phyloP scores from a whole-genome alignment of 768 basidiomycete species.

The Russula sp. region DNA sequence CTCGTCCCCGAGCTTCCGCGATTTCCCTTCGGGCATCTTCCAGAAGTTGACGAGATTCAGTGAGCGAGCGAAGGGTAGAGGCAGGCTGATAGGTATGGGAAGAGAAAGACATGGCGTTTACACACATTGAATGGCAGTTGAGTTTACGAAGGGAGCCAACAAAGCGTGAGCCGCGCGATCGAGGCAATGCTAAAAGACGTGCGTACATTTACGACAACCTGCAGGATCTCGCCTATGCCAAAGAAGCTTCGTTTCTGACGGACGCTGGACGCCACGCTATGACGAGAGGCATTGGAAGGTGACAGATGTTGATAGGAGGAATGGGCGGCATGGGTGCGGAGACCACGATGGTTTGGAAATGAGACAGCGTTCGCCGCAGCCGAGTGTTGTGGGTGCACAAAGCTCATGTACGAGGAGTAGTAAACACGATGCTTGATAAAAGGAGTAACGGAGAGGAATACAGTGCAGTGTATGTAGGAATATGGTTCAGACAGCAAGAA shows the following conservation, averaged over 20 bases:
- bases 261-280: constrained; percentile 34
- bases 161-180: constrained; percentile 12
- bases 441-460: not conserved
- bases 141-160: constrained; percentile 18
- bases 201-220: constrained; percentile 66
- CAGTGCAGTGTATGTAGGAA: not conserved
- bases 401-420: constrained; percentile 9
- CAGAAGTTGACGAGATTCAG: constrained; percentile 66
- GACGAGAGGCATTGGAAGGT: constrained; percentile 6
- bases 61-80: constrained; percentile 70
- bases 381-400: constrained; percentile 4
- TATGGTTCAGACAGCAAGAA: not conserved
- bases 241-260: constrained; percentile 67
- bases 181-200: constrained; percentile 9
- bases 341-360: constrained; percentile 15
- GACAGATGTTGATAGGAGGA: constrained; percentile 14
- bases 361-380: constrained; percentile 9
- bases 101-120: constrained; percentile 17
- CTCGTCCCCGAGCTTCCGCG: constrained; percentile 54
- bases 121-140: constrained; percentile 2
- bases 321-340: constrained; percentile 14
- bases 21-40: constrained; percentile 77
- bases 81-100: constrained; percentile 46
- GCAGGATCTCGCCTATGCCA: constrained; percentile 71
- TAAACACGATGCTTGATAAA: constrained; percentile 2